Base-by-base conservation (phyloP, 192 early-diverging fungal species). In the Mortierella hygrophila region DNA sequence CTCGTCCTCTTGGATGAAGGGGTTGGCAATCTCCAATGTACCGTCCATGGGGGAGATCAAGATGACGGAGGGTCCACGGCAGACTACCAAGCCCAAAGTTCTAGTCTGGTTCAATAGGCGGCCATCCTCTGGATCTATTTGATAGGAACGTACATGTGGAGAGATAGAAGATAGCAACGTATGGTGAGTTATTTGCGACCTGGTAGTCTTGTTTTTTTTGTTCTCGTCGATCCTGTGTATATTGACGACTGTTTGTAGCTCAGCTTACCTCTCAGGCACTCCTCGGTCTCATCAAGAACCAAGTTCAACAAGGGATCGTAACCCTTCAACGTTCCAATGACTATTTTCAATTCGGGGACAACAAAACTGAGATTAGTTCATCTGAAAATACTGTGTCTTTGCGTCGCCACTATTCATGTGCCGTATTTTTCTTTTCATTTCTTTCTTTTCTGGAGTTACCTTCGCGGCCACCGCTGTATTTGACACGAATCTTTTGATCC, bases 381-480 rank as follows among this genome's bases (percentile, higher is more conserved):
- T 40, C 38, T 0, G 15, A 65, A 11, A 68, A 42, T 2, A 18
- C 38, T 40, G 38, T 44, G 32, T 68, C 21, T 37, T 20, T n/a
- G 42, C 7, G 13, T 15, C 6, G 42, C 1, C 0, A 40, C n/a
- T 52, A 49, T 8, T 37, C 5, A 40, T 26, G 55, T 46, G 21
- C 1, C 9, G 10, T 13, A 37, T 6, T 2, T 46, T 15, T 37
- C 35, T 35, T 55, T 26, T 20, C 6, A 42, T 40, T 32, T 55
- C 42, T 41, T 32, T 55, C 42, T 41, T 68, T 4, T 38, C 70
- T 44, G 1, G 20, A 1, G 10, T 26, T 89, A 98, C 97, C 97
- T 94, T 99, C 96, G 60, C 97, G 92, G 55, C 97, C 97, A 42
- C 96, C 97, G 75, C 93, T 95, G 89, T 97, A 99, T 91, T 99